Conservation (phyloP, 352 stramenopile genomes). For the Phytopythium cucurbitacearum region DNA sequence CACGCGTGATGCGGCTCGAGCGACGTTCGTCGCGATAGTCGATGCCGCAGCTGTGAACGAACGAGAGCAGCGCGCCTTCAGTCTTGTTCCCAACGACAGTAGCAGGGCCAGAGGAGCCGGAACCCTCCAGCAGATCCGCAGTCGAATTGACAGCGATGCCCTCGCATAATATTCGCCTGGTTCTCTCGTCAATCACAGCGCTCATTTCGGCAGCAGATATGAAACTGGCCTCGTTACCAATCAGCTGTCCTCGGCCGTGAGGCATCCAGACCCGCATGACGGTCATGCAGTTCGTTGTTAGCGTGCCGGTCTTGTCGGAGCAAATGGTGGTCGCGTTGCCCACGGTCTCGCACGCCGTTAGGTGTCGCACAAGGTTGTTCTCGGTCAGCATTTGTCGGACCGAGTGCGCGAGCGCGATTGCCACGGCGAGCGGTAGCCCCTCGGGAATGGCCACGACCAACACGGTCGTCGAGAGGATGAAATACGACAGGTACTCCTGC, state of each 20-base stretch:
- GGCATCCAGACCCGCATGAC: conserved; percentile 85
- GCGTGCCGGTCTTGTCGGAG: conserved; percentile 97
- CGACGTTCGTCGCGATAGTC: conserved; percentile 50
- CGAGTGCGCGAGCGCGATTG: conserved; percentile 96
- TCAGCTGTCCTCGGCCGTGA: no score
- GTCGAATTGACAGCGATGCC: conserved; percentile 73
- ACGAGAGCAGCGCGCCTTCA: conserved; percentile 69
- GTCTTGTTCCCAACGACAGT: conserved; percentile 84
- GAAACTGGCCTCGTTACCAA: conserved; percentile 44
- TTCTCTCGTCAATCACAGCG: conserved; percentile 55
- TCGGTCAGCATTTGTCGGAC: conserved; percentile 90
- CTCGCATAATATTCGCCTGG: conserved; percentile 60
- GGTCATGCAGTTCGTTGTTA: conserved; percentile 98
- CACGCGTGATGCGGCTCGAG: conserved; percentile 49
- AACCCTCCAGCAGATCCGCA: conserved; percentile 56
- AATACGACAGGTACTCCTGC: conserved; percentile 73
- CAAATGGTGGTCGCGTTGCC: conserved; percentile 95
- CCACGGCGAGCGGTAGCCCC: conserved; percentile 96
- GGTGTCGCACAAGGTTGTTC: conserved; percentile 87
- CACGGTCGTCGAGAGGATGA: conserved; percentile 85
- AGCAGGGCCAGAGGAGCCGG: conserved; percentile 37
- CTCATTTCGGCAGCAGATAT: conserved; percentile 33
- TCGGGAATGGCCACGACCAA: conserved; percentile 98
- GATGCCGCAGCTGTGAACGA: conserved; percentile 62
- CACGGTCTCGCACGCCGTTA: conserved; percentile 91